Evolutionary conservation across 495 filamentous ascomycete species (phyloP).

Genomic region (Aspergillus sparsus): DNA sequence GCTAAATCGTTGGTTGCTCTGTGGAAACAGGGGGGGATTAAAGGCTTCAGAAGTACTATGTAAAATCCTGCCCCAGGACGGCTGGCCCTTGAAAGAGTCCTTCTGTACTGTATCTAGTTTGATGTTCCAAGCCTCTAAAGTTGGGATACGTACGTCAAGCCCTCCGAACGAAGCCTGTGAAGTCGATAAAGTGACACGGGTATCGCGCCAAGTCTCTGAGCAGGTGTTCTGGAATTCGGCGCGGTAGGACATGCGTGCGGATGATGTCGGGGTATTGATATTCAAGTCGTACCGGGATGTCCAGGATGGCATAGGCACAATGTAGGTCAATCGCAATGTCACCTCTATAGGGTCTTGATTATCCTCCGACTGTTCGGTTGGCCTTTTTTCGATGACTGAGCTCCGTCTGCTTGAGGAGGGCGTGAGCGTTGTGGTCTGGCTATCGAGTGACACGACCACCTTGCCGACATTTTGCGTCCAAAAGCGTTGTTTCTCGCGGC

Average conservation of each 20-base stretch:
- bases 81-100: background rate
- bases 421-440: conserved; percentile 41
- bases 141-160: conserved; percentile 58
- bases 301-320: conserved; percentile 64
- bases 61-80: conserved; percentile 23
- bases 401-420: conserved; percentile 56
- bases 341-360: conserved; percentile 23
- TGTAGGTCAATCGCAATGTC: conserved; percentile 59
- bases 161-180: conserved; percentile 66
- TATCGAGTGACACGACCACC: conserved; percentile 54
- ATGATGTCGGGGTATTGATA: conserved; percentile 56
- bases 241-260: conserved; percentile 60
- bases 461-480: conserved; percentile 60
- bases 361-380: background rate
- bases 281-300: conserved; percentile 65
- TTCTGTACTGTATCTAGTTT: conserved; percentile 32
- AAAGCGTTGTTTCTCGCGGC: conserved; percentile 53
- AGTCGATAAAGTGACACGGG: conserved; percentile 65
- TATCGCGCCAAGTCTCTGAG: conserved; percentile 68
- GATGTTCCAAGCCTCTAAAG: conserved; percentile 62
- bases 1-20: background rate
- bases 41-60: background rate
- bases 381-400: conserved; percentile 47
- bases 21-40: background rate
- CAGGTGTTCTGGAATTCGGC: conserved; percentile 66